A percentile compares a stretch with the other conserved stretches of the same genome.
Evolutionary conservation across 192 early-diverging fungal species (phyloP).

Genomic region (Gigaspora rosea): DNA sequence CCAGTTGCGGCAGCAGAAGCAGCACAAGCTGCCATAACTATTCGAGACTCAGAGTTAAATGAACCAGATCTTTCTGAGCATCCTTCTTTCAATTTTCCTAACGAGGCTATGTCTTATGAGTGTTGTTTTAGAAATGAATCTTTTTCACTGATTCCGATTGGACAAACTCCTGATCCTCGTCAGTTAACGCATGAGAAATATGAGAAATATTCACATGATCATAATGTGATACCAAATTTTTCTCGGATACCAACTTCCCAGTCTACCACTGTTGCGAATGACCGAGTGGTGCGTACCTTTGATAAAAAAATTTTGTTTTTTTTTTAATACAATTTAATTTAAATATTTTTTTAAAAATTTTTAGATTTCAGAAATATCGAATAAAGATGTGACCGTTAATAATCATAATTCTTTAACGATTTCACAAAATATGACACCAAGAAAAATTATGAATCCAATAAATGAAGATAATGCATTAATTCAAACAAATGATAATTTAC

Average conservation of each 20-base stretch:
- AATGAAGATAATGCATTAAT: not conserved
- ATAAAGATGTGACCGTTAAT: too few relatives aligned
- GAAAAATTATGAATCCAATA: too few relatives aligned
- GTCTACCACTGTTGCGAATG: too few relatives aligned
- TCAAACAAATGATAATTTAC: not conserved
- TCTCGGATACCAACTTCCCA: too few relatives aligned
- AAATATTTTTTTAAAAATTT: too few relatives aligned
- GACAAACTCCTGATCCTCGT: not conserved
- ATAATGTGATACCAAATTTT: not conserved
- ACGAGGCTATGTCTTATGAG: not conserved
- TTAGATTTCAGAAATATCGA: too few relatives aligned
- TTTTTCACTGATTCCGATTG: not conserved
- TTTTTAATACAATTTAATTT: too few relatives aligned
- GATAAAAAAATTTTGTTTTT: too few relatives aligned
- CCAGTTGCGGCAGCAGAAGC: constrained; percentile 37
- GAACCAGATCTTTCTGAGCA: not conserved
- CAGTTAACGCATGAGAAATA: not conserved
- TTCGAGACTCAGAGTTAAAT: not conserved
- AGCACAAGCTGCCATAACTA: constrained; percentile 10
- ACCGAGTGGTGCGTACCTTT: too few relatives aligned
- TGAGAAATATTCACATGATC: not conserved
- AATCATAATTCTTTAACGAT: too few relatives aligned
- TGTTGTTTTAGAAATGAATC: not conserved
- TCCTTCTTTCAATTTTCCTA: not conserved
- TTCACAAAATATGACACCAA: too few relatives aligned